Conservation (phyloP, 2,329 filamentous ascomycete genomes). For the Sporothrix humicola region DNA sequence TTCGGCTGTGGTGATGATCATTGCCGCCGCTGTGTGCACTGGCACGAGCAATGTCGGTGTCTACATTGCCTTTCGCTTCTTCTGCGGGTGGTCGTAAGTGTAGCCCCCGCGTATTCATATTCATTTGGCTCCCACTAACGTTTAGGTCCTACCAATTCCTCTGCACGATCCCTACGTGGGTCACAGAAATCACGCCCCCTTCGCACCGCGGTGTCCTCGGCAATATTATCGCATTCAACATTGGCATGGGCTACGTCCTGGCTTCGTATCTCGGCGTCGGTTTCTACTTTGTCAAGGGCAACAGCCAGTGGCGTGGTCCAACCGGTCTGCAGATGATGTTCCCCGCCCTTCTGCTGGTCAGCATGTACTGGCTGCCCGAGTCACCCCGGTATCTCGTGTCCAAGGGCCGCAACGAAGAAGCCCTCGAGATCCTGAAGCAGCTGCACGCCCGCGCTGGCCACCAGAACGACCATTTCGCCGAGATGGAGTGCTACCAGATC, state of each 20-base stretch:
- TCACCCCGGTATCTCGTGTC: conserved; percentile 41
- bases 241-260: conserved; percentile 46
- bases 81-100: conserved; percentile 38
- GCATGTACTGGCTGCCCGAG: conserved; percentile 44
- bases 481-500: conserved; percentile 21
- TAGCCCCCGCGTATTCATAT: no score
- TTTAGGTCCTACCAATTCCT: conserved; percentile 3
- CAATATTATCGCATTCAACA: conserved; percentile 42
- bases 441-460: conserved; percentile 56
- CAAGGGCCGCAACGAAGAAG: conserved; percentile 40
- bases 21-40: conserved; percentile 34
- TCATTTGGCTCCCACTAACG: no score
- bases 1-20: conserved; percentile 45
- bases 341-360: conserved; percentile 32
- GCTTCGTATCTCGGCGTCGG: conserved; percentile 35
- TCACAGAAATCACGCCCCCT: conserved; percentile 49
- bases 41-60: conserved; percentile 45
- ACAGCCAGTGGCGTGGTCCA: conserved; percentile 45
- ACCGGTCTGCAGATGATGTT: conserved; percentile 45
- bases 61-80: conserved; percentile 40
- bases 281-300: conserved; percentile 30
- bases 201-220: conserved; percentile 31
- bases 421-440: conserved; percentile 37
- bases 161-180: conserved; percentile 28
- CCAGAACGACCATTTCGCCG: not conserved